These are phyloP conservation scores for Phytopythium chamaehyphon DNA, from an alignment of 352 stramenopile genomes.

Conservation along the genomic window DNA sequence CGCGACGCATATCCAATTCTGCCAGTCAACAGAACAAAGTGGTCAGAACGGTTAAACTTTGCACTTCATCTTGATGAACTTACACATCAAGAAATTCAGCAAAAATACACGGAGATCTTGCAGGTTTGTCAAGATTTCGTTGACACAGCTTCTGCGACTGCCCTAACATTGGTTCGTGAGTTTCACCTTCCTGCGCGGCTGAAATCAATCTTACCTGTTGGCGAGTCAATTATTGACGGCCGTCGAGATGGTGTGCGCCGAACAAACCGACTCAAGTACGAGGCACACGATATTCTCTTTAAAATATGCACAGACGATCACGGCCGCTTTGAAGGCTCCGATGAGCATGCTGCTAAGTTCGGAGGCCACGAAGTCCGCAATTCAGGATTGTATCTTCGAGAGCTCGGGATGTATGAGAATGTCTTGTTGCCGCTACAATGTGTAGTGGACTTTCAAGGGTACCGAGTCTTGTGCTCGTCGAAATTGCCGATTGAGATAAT, in stretches of 20 bases:
- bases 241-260: conserved; percentile 59
- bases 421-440: conserved; percentile 74
- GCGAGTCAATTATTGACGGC: conserved; percentile 56
- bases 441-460: conserved; percentile 86
- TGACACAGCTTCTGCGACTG: conserved; percentile 59
- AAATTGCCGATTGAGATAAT: conserved; percentile 82
- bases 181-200: conserved; percentile 58
- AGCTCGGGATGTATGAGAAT: conserved; percentile 23
- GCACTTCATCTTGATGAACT: conserved; percentile 40
- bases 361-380: conserved; percentile 78
- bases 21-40: conserved; percentile 42
- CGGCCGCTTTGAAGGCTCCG: conserved; percentile 85
- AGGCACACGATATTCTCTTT: conserved; percentile 88
- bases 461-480: conserved; percentile 79
- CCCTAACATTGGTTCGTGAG: conserved; percentile 80
- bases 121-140: conserved; percentile 90
- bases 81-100: conserved; percentile 35
- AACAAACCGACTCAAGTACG: conserved; percentile 63
- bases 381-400: conserved; percentile 70
- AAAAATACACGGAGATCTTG: conserved; percentile 83
- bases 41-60: conserved; percentile 59
- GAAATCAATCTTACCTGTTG: conserved; percentile 74
- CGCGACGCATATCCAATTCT: conserved; percentile 42
- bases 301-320: conserved; percentile 90
- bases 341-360: conserved; percentile 87